Percentiles rank a stretch among this genome's conserved stretches.
These are phyloP conservation scores for Myrica gale DNA, from an alignment of 306 rosid species.

Conservation along the genomic window DNA sequence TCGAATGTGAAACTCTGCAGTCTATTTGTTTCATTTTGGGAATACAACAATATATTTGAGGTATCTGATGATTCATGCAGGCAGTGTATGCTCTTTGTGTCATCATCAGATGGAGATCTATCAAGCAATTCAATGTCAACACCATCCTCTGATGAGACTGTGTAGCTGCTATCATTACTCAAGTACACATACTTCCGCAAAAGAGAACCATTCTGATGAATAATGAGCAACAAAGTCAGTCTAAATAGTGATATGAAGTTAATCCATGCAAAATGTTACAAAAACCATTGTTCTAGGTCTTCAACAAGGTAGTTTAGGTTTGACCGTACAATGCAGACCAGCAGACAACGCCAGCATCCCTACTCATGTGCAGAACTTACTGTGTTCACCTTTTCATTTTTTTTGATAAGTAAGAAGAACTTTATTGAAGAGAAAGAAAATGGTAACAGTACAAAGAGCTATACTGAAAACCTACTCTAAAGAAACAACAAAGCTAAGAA, in stretches of 20 bases:
- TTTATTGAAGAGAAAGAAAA: too few relatives aligned
- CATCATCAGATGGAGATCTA: conserved; percentile 43
- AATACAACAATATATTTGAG: conserved; percentile 30
- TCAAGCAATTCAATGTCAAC: conserved; percentile 62
- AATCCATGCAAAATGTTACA: not conserved
- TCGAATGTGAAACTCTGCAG: conserved; percentile 86
- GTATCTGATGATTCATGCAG: conserved; percentile 41
- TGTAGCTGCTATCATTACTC: conserved; percentile 90
- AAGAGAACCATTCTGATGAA: conserved; percentile 74
- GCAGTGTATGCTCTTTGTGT: conserved; percentile 43
- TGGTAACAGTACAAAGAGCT: too few relatives aligned
- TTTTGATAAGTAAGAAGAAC: too few relatives aligned
- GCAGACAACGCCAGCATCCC: not conserved
- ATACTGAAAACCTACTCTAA: too few relatives aligned
- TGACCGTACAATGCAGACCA: not conserved
- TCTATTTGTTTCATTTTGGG: conserved; percentile 46
- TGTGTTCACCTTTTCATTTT: not conserved
- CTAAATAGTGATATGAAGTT: not conserved
- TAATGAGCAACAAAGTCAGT: conserved; percentile 21
- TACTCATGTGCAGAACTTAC: not conserved
- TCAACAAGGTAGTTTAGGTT: not conserved
- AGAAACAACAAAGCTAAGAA: too few relatives aligned
- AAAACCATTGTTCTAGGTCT: not conserved
- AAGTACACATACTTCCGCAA: conserved; percentile 74
- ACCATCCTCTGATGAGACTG: conserved; percentile 74